Evolutionary conservation across 2,329 filamentous ascomycete species (phyloP), one percentile per base, ranked within the genome.

Genomic region (Monosporascus ibericus): DNA sequence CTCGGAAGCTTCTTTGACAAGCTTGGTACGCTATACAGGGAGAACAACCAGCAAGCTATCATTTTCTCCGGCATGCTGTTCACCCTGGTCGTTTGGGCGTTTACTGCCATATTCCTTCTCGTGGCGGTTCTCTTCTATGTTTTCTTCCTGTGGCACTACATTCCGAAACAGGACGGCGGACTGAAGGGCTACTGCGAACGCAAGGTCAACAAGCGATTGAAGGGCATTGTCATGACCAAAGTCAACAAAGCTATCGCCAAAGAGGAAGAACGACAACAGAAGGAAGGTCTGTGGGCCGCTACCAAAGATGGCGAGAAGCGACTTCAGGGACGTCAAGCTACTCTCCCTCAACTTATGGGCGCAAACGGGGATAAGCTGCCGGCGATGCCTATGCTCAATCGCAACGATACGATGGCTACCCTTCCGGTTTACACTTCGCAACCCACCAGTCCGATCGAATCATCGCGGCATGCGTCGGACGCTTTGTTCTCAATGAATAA

Each of bases 21-120:
- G 63, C 78, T 97, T 59, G 79, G 82, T 60, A 73, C 79, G 9
- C 79, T 97, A 36, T 88, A 88, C 30, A 76, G 85, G 17, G 75
- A 86, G 36, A 86, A 95, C 68, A 85, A 83, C 56, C 83, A 86
- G 58, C 90, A 96, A 69, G 89, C 88, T 1, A 73, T 94, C 55
- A 88, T 96, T 60, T 77, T 97, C 49, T 88, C 85, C 39, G 86
- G 90, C 70, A 97, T 97, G 94, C 74, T 91, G 57, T 97, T 96
- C 72, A 96, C 92, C 3, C 70, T 96, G 22, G 68, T 96, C 51
- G 83, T 97, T 60, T 97, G 92, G 92, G 78, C 91, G 15, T 85
- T 97, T 61, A 87, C 88, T 0, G 81, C 88, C 6, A 66, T 97
- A 2, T 85, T 81, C 44, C 77, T 97, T 48, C 73, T 92, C n/a